Base-by-base conservation (phyloP, 1,139 yeast genomes). In the Magnusiomyces fungicola region DNA sequence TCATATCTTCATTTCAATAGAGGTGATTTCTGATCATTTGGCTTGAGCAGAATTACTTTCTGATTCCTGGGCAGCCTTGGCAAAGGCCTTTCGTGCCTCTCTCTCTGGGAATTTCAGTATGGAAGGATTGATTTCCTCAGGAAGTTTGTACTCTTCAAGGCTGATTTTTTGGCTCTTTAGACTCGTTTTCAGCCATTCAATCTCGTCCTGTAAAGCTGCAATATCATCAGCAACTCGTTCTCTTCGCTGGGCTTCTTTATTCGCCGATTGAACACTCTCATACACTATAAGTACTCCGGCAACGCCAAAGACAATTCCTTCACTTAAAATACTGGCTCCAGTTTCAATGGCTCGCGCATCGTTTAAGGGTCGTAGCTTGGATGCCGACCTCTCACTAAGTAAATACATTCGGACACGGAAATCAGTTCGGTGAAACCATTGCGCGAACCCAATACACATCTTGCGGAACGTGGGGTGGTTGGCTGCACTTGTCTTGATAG, bases 331-430 rank as follows among this genome's bases (percentile, higher is more conserved):
- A 45, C 76, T 83, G 43, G 96, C 95, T 1, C 96, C 96, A 51
- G 75, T 79, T 54, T 88, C 95, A 42, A 88, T 78, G 41, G 96
- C 96, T 61, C 80, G 82, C 23, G 82, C 80, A 57, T 88, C 96
- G 61, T 86, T 88, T 60, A 88, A 73, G 0, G 96, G 96, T 44
- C 95, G 73, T 10, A 87, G 76, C 56, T 75, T 78, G 41, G 63
- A 56, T 40, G 66, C 72, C 47, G 73, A 74, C 41, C 71, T 70
- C 53, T 78, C 81, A 7, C 92, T 87, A 51, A 83, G 67, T 42
- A 87, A 72, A 39, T 78, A 72, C 78, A 80, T 75, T 46, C 89
- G 75, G 55, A 86, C 67, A 43, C 68, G 67, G 49, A 81, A 72
- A 61, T 88, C 96, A 1, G 86, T 72, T 44, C 72, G 71, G 61